Evolutionary conservation across 345 rosid species (phyloP), one percentile per base, ranked within the genome.

Genomic region (Erysimum cheiranthoides): DNA sequence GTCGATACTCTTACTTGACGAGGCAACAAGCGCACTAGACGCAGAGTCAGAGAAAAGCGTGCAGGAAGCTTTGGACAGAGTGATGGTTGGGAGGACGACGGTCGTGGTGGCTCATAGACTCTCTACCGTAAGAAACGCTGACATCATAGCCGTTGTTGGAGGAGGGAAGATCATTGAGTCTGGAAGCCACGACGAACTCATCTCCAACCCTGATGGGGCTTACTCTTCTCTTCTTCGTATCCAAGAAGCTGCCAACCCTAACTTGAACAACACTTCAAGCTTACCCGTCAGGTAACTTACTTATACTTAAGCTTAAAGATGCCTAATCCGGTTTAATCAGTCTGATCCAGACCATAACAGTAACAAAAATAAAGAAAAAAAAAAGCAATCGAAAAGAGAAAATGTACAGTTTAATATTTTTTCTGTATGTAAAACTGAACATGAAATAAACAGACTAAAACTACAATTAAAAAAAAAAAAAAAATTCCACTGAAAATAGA

Each of bases 11-110:
- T 80, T 94, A 77, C 85, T 94, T 3, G 99, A 94, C 57, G 99
- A 94, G 81, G 99, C 97, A 16, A 95, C 99, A 28, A 95, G 99
- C 68, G 97, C 99, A 1, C 86, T 92, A 30, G 97, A 90, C 65
- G 92, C 93, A 1, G 97, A 89, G 82, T 95, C 99, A 0, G 97
- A 95, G 82, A 92, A 87, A 80, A 92, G 89, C 42, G 93, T 95
- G 35, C 97, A 95, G 74, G 88, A 89, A 84, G 97, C 99, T 52
- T 87, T 92, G 47, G 97, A 92, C 66, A 92, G 88, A 49, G 99
- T 85, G 64, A 90, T 95, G 96, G 87, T 92, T 40, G 99, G 99
- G 78, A 84, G 99, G 71, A 95, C 99, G 0, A 90, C 99, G 1
- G 76, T 95, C 4, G 83, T 92, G 61, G 93, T 95, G 38, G 99